Base-by-base conservation (phyloP, 2,329 filamentous ascomycete genomes). In the Teratosphaeria zuluensis region DNA sequence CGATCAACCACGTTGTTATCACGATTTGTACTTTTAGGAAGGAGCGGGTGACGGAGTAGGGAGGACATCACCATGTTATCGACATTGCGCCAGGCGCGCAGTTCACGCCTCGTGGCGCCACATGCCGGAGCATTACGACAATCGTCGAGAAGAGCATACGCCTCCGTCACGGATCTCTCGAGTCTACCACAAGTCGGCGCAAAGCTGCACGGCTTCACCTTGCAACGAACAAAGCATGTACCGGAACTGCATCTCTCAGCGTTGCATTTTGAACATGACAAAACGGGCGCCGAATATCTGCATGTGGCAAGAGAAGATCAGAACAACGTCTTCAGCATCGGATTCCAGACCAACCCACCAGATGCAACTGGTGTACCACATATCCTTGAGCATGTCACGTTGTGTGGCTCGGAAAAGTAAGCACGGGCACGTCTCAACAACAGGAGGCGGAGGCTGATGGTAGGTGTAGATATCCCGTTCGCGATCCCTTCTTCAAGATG, bases 401-500 rank as follows among this genome's bases (percentile, higher is more conserved):
- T 99, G 51, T 99, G 94, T 70, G 94, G 94, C 24, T 97, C 92
- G 71, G 81, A 95, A 73, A 96, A 95, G 86, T 96, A 70, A 53
- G 19, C 48, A 35, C 9, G 19, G 31, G 30, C 57, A 35, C n/a
- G 33, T 55, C 32, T 52, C 9, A 35, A 21, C 35, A 16, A 33
- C 21, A 31, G 48, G 61, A 30, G 7, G 28, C 11, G 42, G 57
- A 59, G 54, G 57, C 57, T 59, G 57, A 59, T 59, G 51, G 53
- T n/a, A 28, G 38, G 30, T 53, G 59, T 70, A 92, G 89, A 73
- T 95, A 92, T 72, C 94, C 94, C n/a, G 92, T 99, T 59, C 90
- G 94, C 62, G 94, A 99, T 70, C 94, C 94, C 0, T 99, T 99
- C 80, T 99, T 99, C 81, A 99, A 97, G 82, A 99, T 99, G 94